Conservation (phyloP, 345 rosid genomes). For the Stellera chamaejasme region DNA sequence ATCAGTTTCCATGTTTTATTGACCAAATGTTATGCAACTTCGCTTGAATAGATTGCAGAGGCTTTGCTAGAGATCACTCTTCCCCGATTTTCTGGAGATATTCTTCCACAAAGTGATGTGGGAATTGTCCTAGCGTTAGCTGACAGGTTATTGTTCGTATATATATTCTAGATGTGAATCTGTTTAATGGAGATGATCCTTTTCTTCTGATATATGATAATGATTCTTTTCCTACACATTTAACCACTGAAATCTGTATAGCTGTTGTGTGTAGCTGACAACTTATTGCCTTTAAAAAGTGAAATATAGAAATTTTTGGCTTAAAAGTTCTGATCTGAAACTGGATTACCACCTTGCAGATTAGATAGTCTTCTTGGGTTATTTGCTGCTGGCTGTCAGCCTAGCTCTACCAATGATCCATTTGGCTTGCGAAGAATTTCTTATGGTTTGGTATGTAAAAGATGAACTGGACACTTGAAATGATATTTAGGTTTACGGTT, state of each 20-base stretch:
- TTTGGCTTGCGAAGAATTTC: constrained; percentile 94
- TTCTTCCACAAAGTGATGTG: constrained; percentile 70
- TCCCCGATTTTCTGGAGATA: constrained; percentile 91
- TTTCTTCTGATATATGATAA: too few species aligned
- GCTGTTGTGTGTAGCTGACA: too few species aligned
- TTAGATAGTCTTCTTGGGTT: constrained; percentile 91
- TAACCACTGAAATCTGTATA: too few species aligned
- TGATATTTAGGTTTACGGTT: neutral
- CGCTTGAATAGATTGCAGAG: constrained; percentile 60
- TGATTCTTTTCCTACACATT: too few species aligned
- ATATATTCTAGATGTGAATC: neutral
- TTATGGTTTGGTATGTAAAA: constrained; percentile 75
- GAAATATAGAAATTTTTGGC: neutral
- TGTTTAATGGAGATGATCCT: too few species aligned
- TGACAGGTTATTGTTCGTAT: constrained; percentile 61
- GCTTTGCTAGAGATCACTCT: constrained; percentile 82
- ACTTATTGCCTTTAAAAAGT: too few species aligned
- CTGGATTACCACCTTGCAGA: constrained; percentile 33
- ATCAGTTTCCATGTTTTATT: neutral
- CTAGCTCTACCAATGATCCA: constrained; percentile 88
- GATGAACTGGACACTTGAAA: constrained; percentile 5
- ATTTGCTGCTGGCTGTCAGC: constrained; percentile 98
- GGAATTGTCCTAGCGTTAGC: constrained; percentile 87
- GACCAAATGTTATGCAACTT: neutral
- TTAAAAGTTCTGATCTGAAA: constrained; percentile 10